Base-by-base conservation (phyloP, 129 eudicot species). In the Flaveria brownii region DNA sequence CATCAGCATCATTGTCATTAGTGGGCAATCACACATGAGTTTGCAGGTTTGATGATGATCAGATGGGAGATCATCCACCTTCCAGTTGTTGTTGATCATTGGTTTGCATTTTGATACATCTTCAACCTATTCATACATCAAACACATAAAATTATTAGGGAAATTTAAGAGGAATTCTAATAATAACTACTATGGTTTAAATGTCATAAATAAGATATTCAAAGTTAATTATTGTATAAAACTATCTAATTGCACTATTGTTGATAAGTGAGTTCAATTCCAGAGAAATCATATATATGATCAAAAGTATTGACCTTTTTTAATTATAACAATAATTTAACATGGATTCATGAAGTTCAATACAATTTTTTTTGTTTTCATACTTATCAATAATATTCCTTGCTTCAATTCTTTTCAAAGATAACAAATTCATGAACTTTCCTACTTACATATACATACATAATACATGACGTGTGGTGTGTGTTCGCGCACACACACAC, bases 1-100 rank as follows among this genome's bases (percentile, higher is more conserved):
- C 75, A 70, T 75, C 84, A 71, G 80, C 85, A 75, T 82, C 86
- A 84, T 85, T 66, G 79, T 22, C 79, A 80, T 80, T 55, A 73
- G 80, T 80, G 84, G 71, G 70, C 79, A 80, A 65, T 80, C 75
- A 74, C 67, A 72, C 54, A 73, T 74, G 64, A 80, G 20, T 68
- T 80, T 84, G 70, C 78, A 73, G 5, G 66, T 41, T 33, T 36
- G 41, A 36, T 36, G 41, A 36, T 78, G 73, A 36, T 71, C 73
- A 51, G 78, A 65, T 63, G 70, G 71, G 68, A 71, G 39, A 72
- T 80, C 80, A 72, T 80, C 82, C 78, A 46, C 59, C 63, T 70
- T 81, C 93, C 84, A 77, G 15, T 73, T 70, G 79, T 73, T 70
- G 79, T 68, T 75, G 25, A 70, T 56, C 74, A 54, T 60, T 28